A percentile compares a stretch with the other conserved stretches of the same genome.
These are phyloP conservation scores for Plasmodium falciparum DNA, from an alignment of 169 alveolate genomes.

Conservation along the genomic window DNA sequence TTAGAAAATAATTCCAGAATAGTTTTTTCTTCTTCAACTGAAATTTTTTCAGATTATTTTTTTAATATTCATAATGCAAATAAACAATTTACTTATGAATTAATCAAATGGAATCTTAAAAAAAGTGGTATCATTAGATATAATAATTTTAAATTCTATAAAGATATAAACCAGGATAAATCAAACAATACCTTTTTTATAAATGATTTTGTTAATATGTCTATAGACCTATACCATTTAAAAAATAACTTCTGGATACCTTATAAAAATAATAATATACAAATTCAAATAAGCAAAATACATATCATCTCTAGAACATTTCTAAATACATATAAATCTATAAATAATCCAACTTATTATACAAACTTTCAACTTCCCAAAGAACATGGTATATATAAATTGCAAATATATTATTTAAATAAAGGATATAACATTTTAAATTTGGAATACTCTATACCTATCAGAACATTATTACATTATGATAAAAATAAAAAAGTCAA, in stretches of 20 bases:
- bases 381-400: conserved; percentile 69
- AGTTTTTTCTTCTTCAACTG: conserved; percentile 65
- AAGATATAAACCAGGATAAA: neutral
- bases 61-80: conserved; percentile 35
- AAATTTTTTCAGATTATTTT: conserved; percentile 56
- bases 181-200: conserved; percentile 7
- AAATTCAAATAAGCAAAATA: conserved; percentile 39
- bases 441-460: conserved; percentile 48
- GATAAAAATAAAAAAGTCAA: conserved; percentile 70
- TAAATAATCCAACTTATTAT: conserved; percentile 47
- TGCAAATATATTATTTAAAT: conserved; percentile 54
- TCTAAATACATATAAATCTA: conserved; percentile 11
- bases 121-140: conserved; percentile 66
- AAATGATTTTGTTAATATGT: conserved; percentile 32
- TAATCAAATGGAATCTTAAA: conserved; percentile 70
- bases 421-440: conserved; percentile 73
- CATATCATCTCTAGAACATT: conserved; percentile 29
- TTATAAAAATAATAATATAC: conserved; percentile 45
- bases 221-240: conserved; percentile 64
- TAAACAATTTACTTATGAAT: conserved; percentile 15
- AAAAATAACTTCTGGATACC: conserved; percentile 62
- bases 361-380: conserved; percentile 30
- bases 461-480: conserved; percentile 55
- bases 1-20: conserved; percentile 61
- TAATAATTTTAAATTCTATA: conserved; percentile 60